phyloP scores from a whole-genome alignment of 2,329 filamentous ascomycete species.

The Fusarium caatingaense region DNA sequence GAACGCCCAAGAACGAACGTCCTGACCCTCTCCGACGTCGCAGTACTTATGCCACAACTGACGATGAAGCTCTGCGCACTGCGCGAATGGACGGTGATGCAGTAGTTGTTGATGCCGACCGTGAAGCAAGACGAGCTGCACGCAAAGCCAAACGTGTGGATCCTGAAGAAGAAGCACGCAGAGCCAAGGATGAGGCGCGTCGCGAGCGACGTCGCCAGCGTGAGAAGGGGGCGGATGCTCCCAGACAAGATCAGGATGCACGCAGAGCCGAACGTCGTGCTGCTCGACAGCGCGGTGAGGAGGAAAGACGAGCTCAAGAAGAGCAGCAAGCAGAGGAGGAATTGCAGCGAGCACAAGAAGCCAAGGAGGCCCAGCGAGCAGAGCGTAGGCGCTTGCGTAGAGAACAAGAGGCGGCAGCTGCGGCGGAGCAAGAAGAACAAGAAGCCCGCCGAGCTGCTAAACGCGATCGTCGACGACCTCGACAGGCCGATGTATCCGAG shows the following conservation, averaged over 20 bases:
- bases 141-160: conserved; percentile 72
- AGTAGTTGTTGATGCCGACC: conserved; percentile 64
- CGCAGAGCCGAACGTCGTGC: conserved; percentile 66
- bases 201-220: conserved; percentile 66
- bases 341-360: conserved; percentile 59
- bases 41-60: conserved; percentile 61
- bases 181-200: conserved; percentile 66
- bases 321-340: conserved; percentile 65
- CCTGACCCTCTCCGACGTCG: conserved; percentile 57
- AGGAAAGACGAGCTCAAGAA: conserved; percentile 51
- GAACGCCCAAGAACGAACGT: conserved; percentile 58
- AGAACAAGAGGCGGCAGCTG: conserved; percentile 60
- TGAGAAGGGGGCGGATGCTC: conserved; percentile 63
- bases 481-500: conserved; percentile 57
- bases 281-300: conserved; percentile 47
- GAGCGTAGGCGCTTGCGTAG: conserved; percentile 63
- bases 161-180: conserved; percentile 67
- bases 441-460: conserved; percentile 60
- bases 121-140: conserved; percentile 71
- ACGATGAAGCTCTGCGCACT: conserved; percentile 61
- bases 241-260: conserved; percentile 58
- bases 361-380: conserved; percentile 64
- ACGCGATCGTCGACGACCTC: conserved; percentile 62
- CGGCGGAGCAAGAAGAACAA: conserved; percentile 57
- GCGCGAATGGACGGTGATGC: conserved; percentile 62